phyloP scores from a whole-genome alignment of 768 basidiomycete species.

The Tubosaeta brunneosetosa region DNA sequence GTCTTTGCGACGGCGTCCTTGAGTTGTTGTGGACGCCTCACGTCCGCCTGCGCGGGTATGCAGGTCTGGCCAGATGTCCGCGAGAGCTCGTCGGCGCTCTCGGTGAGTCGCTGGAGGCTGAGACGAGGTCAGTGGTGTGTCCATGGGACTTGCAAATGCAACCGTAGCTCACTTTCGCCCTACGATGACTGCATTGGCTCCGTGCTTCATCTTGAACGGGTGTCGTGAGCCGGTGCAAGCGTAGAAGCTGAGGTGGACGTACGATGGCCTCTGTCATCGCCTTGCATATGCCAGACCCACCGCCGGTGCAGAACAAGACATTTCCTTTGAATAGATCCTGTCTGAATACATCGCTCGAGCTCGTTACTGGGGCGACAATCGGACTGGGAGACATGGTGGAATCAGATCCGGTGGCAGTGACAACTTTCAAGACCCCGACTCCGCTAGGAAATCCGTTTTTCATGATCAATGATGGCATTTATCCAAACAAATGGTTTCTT shows the following conservation, averaged over 20 bases:
- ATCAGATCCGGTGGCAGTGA: too few species aligned
- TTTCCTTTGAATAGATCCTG: slow-evolving; percentile 84
- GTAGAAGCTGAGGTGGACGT: slow-evolving; percentile 21
- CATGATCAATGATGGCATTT: too few species aligned
- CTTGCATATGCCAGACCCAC: slow-evolving; percentile 90
- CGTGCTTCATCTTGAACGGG: slow-evolving; percentile 66
- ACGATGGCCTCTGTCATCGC: slow-evolving; percentile 83
- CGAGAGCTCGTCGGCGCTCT: slow-evolving; percentile 68
- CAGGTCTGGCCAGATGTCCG: slow-evolving; percentile 66
- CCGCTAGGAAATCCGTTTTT: too few species aligned
- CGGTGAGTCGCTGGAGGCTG: slow-evolving; percentile 67
- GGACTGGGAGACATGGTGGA: slow-evolving; percentile 35
- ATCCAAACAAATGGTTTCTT: too few species aligned
- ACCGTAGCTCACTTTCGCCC: slow-evolving; percentile 69
- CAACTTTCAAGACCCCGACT: too few species aligned
- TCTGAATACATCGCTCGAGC: slow-evolving; percentile 66
- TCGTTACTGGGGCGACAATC: slow-evolving; percentile 42
- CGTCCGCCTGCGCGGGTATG: slow-evolving; percentile 74
- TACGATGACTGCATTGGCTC: slow-evolving; percentile 75
- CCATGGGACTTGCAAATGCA: not conserved
- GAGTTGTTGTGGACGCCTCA: slow-evolving; percentile 69
- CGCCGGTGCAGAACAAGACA: slow-evolving; percentile 87
- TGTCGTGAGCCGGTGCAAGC: not conserved
- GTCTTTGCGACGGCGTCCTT: slow-evolving; percentile 71
- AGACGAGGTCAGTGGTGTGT: slow-evolving; percentile 1